Percentiles rank a stretch among this genome's conserved stretches.
phyloP scores from a whole-genome alignment of 2,329 filamentous ascomycete genomes.

The Monascus ruber region DNA sequence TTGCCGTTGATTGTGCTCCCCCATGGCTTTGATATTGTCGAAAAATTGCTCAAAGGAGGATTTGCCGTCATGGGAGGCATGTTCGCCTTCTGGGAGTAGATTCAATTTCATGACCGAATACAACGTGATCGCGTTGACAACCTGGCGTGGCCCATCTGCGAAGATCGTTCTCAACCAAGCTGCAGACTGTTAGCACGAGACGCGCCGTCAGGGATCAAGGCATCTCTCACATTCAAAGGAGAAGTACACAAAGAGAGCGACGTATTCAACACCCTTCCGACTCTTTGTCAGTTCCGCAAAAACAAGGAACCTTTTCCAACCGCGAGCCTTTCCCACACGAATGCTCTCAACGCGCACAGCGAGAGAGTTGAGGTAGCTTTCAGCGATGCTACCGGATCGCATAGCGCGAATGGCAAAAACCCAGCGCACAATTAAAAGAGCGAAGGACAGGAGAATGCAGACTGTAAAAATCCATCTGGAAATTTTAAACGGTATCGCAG shows the following conservation, averaged over 20 bases:
- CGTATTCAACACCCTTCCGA: slow-evolving; percentile 80
- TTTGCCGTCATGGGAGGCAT: slow-evolving; percentile 45
- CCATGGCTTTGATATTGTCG: slow-evolving; percentile 63
- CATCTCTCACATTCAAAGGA: slow-evolving; percentile 48
- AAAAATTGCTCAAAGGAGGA: slow-evolving; percentile 66
- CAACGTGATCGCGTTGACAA: slow-evolving; percentile 78
- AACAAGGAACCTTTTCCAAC: slow-evolving; percentile 84
- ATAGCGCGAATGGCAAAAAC: slow-evolving; percentile 71
- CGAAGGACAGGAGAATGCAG: slow-evolving; percentile 83
- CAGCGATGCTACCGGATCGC: slow-evolving; percentile 70
- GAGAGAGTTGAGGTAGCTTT: slow-evolving; percentile 81
- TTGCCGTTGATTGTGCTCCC: slow-evolving; percentile 62
- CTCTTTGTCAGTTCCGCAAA: slow-evolving; percentile 85
- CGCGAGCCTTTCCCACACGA: slow-evolving; percentile 59
- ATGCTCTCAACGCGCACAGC: slow-evolving; percentile 77
- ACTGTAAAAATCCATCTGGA: slow-evolving; percentile 92
- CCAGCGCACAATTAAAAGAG: slow-evolving; percentile 71
- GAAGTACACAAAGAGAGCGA: slow-evolving; percentile 86
- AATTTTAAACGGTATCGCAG: slow-evolving; percentile 61
- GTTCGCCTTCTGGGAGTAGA: slow-evolving; percentile 50
- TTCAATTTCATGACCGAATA: slow-evolving; percentile 71
- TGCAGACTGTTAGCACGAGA: slow-evolving; percentile 26
- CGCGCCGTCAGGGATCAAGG: not conserved
- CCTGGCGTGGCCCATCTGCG: slow-evolving; percentile 84
- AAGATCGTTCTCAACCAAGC: slow-evolving; percentile 81